Base-by-base conservation (phyloP, 495 filamentous ascomycete genomes). In the Hyaloscypha bicolor region DNA sequence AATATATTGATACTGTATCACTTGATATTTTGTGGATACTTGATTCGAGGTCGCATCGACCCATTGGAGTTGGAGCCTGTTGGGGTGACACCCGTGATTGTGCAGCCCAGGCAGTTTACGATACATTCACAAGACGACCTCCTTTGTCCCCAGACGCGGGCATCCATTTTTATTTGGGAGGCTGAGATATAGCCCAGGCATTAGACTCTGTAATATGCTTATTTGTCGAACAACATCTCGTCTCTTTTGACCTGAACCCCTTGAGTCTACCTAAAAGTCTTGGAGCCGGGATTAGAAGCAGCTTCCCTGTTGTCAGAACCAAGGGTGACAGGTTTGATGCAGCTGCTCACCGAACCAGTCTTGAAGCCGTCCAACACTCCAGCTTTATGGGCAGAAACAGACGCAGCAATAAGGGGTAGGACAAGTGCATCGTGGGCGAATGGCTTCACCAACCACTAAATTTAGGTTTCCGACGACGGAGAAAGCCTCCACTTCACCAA, bases 41-140 rank as follows among this genome's bases (percentile, higher is more conserved):
- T 30, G 55, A 57, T 57, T 57, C n/a, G 55, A 57, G 16, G 21
- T 57, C 29, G 4, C 29, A 57, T 5, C 29, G 29, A 57, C 55
- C 55, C 29, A 6, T 8, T 57, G 55, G 25, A 57, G 55, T 22
- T 57, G 51, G 51, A 53, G 6, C 19, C 51, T 4, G 51, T 16
- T 32, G 4, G 8, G 55, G 55, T 57, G 55, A 57, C 14, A 57
- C 21, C n/a, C 14, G 30, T 35, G 56, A 59, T 37, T 1, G 29
- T n/a, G 32, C 32, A 16, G 53, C 22, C 4, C 16, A 29, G 55
- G 1, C 8, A 6, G 51, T 53, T 6, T 8, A 1, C 16, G 51
- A 59, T 21, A 12, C 56, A n/a, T 33, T 21, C 19, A 6, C 30
- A 29, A 25, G 16, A 5, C 30, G 3, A 1, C 3, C 21, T 25